A percentile compares a stretch with the other conserved stretches of the same genome.
Evolutionary conservation across 805 yeast species (phyloP).

Genomic region (Komagataella kurtzmanii): DNA sequence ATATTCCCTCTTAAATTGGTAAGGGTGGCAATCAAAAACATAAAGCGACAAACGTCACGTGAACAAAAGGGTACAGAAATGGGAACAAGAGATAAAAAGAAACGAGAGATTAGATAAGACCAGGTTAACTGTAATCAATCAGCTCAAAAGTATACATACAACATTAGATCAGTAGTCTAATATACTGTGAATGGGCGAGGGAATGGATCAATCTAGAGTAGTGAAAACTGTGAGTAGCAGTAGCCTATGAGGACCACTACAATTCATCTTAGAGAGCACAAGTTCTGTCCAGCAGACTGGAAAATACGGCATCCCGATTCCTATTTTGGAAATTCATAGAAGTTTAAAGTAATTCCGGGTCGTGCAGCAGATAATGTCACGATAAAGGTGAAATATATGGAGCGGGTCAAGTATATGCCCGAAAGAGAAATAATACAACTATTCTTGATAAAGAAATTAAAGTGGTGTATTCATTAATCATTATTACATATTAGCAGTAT

Average conservation of each 20-base stretch:
- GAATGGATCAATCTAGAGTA: too few species aligned
- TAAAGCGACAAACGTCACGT: not conserved
- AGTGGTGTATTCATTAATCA: not conserved
- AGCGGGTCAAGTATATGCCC: not conserved
- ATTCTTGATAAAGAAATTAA: too few species aligned
- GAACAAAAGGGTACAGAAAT: not conserved
- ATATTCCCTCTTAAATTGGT: not conserved
- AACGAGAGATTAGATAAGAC: not conserved
- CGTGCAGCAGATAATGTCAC: not conserved
- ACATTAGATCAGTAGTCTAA: not conserved
- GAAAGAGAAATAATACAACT: too few species aligned
- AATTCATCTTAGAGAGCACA: not conserved
- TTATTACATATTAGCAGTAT: not conserved
- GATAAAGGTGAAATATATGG: not conserved
- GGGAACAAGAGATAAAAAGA: not conserved
- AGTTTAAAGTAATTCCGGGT: not conserved
- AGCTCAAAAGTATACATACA: not conserved
- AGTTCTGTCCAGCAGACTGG: not conserved
- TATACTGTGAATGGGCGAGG: too few species aligned
- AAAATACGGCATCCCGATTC: not conserved
- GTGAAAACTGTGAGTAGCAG: too few species aligned
- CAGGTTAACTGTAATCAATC: not conserved
- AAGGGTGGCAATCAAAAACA: not conserved
- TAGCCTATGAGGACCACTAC: too few species aligned
- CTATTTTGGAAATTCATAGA: not conserved